Evolutionary conservation across 2,329 filamentous ascomycete species (phyloP).

Genomic region (Hawksworthiomyces lignivorus): DNA sequence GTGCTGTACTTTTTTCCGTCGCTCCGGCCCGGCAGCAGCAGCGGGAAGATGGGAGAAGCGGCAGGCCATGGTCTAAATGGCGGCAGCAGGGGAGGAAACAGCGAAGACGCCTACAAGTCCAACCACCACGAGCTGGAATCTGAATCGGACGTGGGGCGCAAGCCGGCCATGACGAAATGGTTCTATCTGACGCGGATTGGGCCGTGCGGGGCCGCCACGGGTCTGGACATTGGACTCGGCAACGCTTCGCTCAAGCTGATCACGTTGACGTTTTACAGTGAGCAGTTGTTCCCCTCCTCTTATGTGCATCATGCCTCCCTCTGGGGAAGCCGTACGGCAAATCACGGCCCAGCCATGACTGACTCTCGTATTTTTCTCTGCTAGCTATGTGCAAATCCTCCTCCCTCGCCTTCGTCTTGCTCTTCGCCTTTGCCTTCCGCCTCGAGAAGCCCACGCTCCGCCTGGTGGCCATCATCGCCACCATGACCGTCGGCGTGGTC

Average conservation of each 20-base stretch:
- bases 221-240: conserved; percentile 89
- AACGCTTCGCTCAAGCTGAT: conserved; percentile 97
- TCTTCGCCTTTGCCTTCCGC: conserved; percentile 91
- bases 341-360: too few relatives aligned
- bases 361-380: too few relatives aligned
- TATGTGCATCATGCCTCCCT: too few relatives aligned
- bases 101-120: conserved; percentile 32
- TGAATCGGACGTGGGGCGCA: conserved; percentile 44
- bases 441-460: conserved; percentile 82
- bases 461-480: conserved; percentile 76
- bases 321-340: too few relatives aligned
- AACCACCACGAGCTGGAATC: conserved; percentile 27
- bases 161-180: conserved; percentile 60
- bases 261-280: conserved; percentile 90
- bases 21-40: conserved; percentile 51
- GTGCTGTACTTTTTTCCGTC: conserved; percentile 79
- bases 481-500: conserved; percentile 88
- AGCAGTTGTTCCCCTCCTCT: too few relatives aligned
- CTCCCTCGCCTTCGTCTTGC: conserved; percentile 84
- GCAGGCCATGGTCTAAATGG: conserved; percentile 46
- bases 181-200: conserved; percentile 91
- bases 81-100: conserved; percentile 24
- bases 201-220: conserved; percentile 86
- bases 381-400: conserved; percentile 99
- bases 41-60: conserved; percentile 40